These are phyloP conservation scores for Cordyceps cateniannulata DNA, from an alignment of 2,329 filamentous ascomycete genomes.

Conservation along the genomic window DNA sequence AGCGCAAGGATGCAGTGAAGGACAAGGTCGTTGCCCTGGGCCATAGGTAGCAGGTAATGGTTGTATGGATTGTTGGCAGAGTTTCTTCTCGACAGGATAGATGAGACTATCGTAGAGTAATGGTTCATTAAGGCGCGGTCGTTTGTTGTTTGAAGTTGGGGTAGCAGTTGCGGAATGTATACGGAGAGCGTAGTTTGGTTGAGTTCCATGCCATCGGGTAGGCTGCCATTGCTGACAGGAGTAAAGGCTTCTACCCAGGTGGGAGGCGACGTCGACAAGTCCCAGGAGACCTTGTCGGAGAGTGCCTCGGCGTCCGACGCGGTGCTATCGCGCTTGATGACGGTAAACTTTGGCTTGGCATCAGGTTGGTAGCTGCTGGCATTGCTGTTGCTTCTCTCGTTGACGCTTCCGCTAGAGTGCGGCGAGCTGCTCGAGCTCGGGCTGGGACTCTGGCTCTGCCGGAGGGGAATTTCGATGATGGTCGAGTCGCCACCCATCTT, in stretches of 20 bases:
- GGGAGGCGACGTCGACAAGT: constrained; percentile 17
- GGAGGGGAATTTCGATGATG: constrained; percentile 18
- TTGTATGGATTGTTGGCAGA: constrained; percentile 25
- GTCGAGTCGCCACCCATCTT: neutral
- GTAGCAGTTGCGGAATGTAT: constrained; percentile 24
- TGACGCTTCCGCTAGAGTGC: constrained; percentile 15
- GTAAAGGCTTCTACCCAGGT: constrained; percentile 21
- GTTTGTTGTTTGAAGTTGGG: constrained; percentile 22
- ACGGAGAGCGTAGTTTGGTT: constrained; percentile 19
- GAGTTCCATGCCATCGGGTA: constrained; percentile 18
- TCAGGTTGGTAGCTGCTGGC: constrained; percentile 13
- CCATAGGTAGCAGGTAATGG: constrained; percentile 26
- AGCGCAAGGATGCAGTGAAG: constrained; percentile 28
- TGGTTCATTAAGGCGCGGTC: constrained; percentile 29
- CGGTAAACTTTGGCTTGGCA: neutral
- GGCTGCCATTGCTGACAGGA: constrained; percentile 20
- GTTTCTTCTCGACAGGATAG: constrained; percentile 26
- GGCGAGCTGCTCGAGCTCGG: constrained; percentile 2
- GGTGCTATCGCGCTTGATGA: constrained; percentile 1
- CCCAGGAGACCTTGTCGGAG: constrained; percentile 20
- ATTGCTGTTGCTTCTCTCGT: constrained; percentile 16
- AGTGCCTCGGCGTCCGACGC: constrained; percentile 13
- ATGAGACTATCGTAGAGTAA: constrained; percentile 27
- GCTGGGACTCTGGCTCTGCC: constrained; percentile 18
- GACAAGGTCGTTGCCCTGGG: constrained; percentile 26